Evolutionary conservation across 2,329 filamentous ascomycete species (phyloP), one percentile per base, ranked within the genome.

Genomic region (Colletotrichum gigasporum): DNA sequence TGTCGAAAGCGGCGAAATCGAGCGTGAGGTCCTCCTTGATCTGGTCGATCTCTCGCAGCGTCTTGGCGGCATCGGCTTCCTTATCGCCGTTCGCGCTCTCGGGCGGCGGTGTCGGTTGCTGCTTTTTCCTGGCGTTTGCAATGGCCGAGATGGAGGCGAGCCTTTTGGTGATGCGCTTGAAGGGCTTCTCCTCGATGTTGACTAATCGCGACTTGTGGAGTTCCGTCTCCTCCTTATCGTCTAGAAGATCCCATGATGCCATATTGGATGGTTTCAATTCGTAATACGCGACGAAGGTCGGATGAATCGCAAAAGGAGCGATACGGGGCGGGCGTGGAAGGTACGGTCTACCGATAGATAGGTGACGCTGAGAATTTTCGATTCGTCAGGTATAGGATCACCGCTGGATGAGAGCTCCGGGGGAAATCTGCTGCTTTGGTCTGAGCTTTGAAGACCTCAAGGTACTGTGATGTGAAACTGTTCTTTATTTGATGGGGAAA

Each of bases 111-210:
- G 90, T 91, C 16, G 86, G 84, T 5, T 87, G 83, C 34, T 87
- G 83, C 42, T 82, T 83, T 45, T 82, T 82, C 56, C 78, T 79
- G 8, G 76, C 71, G 63, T 83, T 80, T 16, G 91, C 83, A 28
- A 93, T 83, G 18, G 90, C 87, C 56, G 88, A 87, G 14, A 91
- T 86, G 20, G 87, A 85, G 5, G 92, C 84, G 8, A 98, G 87
- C 30, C 92, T 90, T 78, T 94, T 94, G 20, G 92, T 92, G 64
- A 97, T 89, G 65, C 94, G 91, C 76, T 93, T 93, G 82, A 97
- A 97, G 1, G 94, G 93, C 63, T 94, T 94, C 74, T 97, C 93
- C 82, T 98, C 95, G 66, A 97, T 91, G 68, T 92, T 92, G 35
- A 97, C 86, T 4, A 97, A 90, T 41, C 95, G 92, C 28, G 87